Evolutionary conservation across 148 eudicot species (phyloP).

Genomic region (Vaccinium darrowii): DNA sequence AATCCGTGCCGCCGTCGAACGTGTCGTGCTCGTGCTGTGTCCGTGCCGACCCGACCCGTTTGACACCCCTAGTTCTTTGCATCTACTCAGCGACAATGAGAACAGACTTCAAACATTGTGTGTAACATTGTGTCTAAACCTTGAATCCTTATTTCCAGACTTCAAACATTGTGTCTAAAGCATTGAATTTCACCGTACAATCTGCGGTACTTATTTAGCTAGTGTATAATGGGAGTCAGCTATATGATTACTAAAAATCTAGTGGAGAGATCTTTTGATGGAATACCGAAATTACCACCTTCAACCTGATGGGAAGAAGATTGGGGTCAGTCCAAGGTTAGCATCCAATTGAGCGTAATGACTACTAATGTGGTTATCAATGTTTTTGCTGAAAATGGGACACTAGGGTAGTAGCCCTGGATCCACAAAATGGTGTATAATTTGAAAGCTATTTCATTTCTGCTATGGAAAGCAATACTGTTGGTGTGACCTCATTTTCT

Average conservation of each 20-base stretch:
- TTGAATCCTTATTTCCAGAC: not conserved
- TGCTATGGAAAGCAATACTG: not conserved
- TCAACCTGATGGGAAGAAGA: not conserved
- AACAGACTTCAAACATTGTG: too few relatives aligned
- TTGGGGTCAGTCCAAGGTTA: not conserved
- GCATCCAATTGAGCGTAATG: not conserved
- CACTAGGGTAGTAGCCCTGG: not conserved
- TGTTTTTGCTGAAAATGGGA: not conserved
- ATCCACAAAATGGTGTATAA: not conserved
- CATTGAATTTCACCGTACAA: not conserved
- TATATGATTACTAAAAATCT: not conserved
- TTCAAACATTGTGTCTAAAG: not conserved
- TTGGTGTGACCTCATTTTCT: not conserved
- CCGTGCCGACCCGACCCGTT: too few relatives aligned
- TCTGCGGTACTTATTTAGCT: not conserved
- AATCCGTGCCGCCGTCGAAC: too few relatives aligned
- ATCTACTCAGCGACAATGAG: too few relatives aligned
- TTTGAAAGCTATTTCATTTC: not conserved
- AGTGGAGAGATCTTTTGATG: not conserved
- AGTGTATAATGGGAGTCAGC: not conserved
- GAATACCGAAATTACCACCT: not conserved
- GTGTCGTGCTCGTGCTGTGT: too few relatives aligned
- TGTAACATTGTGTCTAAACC: too few relatives aligned
- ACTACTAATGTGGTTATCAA: not conserved
- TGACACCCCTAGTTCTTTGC: too few relatives aligned